Evolutionary conservation across 352 stramenopile genomes (phyloP), one percentile per base, ranked within the genome.

Genomic region (Thalassiosira livingstoniorum): DNA sequence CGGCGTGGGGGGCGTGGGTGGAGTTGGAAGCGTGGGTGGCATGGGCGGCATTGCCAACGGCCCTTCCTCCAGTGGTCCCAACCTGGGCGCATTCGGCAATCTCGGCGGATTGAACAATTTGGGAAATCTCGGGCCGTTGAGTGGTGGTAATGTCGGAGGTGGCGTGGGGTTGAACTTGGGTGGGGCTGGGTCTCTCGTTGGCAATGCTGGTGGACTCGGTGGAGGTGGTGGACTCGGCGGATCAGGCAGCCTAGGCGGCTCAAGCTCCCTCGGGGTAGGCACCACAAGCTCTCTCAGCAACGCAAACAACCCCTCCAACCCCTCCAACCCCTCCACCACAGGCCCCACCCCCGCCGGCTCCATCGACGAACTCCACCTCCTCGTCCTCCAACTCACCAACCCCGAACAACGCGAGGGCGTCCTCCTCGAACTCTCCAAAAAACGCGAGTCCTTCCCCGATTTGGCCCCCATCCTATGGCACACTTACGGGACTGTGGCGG

Each of bases 381-480:
- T 99, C 13, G 96, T 99, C 15, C 82, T 97, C 15, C 95, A 98
- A 90, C 90, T 99, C 31, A 98, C 95, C 34, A 95, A 97, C 73
- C 94, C 95, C 1, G 96, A 98, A 54, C 94, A 98, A 91, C 92
- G 97, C 55, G 97, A 99, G 88, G 95, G 92, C 42, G 97, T 97
- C n/a, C 85, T 99, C 25, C 86, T 99, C 47, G 97, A 99, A 93
- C 93, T 99, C 7, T 99, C 96, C 84, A 99, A 99, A 90, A 98
- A 99, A 89, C 93, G 97, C 61, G 97, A 99, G 91, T 94, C 96
- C 73, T 99, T 99, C 80, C 60, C 71, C 32, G 97, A 99, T 85
- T 91, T 99, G 39, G 98, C 98, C 57, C 97, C 97, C 37, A 98
- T 99, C 71, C 92, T 99, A 4, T 99, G 97, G 97, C 97, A 99